Evolutionary conservation across 2,329 filamentous ascomycete genomes (phyloP).

Genomic region (Furcasterigmium furcatum): DNA sequence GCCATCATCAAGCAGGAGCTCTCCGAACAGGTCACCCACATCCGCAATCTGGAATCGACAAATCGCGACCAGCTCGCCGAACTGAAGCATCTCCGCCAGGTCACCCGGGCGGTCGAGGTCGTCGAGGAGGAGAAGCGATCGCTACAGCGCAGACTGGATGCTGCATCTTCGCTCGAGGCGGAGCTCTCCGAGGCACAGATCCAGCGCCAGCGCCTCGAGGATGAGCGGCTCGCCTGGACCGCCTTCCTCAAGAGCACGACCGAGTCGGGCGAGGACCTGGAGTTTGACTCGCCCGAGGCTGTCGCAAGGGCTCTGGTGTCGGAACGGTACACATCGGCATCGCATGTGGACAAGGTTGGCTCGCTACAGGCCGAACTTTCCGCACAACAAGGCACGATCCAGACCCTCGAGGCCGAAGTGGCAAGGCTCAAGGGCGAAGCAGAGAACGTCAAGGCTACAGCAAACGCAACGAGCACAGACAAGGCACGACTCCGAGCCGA

Average conservation of each 20-base stretch:
- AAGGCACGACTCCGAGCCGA: slow-evolving; percentile 75
- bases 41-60: slow-evolving; percentile 74
- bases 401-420: slow-evolving; percentile 68
- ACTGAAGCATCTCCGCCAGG: slow-evolving; percentile 75
- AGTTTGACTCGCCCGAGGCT: slow-evolving; percentile 85
- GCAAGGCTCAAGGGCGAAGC: slow-evolving; percentile 62
- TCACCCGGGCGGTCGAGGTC: slow-evolving; percentile 84
- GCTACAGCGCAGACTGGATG: slow-evolving; percentile 72
- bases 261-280: slow-evolving; percentile 54
- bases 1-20: slow-evolving; percentile 83
- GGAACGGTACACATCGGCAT: slow-evolving; percentile 75
- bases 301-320: slow-evolving; percentile 81
- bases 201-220: slow-evolving; percentile 82
- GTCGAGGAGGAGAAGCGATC: slow-evolving; percentile 93
- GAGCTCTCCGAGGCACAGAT: slow-evolving; percentile 78
- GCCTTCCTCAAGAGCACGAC: slow-evolving; percentile 74
- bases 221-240: slow-evolving; percentile 84
- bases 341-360: slow-evolving; percentile 78
- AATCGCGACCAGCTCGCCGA: slow-evolving; percentile 79
- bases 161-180: slow-evolving; percentile 69
- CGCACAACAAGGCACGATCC: slow-evolving; percentile 74
- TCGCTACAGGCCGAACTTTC: slow-evolving; percentile 72
- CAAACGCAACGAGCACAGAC: slow-evolving; percentile 47
- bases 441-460: slow-evolving; percentile 60
- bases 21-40: slow-evolving; percentile 88